Conservation (phyloP, 192 early-diverging fungal species). For the Dispira simplex region DNA sequence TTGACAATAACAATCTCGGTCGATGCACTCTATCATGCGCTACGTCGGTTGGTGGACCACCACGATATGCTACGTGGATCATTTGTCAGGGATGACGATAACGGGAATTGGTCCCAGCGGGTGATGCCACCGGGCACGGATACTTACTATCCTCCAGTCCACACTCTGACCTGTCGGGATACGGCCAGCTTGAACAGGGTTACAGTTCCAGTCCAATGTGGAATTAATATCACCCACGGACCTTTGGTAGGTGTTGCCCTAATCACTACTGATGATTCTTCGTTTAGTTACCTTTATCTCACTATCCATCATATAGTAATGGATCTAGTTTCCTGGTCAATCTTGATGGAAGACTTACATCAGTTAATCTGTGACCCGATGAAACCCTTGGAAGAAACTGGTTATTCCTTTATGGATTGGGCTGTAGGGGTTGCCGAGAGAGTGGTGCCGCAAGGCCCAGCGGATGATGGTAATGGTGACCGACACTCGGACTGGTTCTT, state of each 20-base stretch:
- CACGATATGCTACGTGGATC: no score
- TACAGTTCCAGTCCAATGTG: background rate
- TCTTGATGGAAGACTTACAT: slow-evolving; percentile 17
- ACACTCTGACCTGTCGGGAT: background rate
- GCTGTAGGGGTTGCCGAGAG: background rate
- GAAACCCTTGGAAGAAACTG: slow-evolving; percentile 10
- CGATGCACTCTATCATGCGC: no score
- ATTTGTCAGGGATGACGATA: no score
- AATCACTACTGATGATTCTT: slow-evolving; percentile 9
- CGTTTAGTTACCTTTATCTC: slow-evolving; percentile 11
- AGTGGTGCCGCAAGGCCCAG: background rate
- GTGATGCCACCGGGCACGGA: background rate
- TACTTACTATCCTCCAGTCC: background rate
- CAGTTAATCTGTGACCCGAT: slow-evolving; percentile 5
- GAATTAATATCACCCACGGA: background rate
- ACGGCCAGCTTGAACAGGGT: background rate
- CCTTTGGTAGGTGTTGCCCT: background rate
- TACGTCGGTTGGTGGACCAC: no score
- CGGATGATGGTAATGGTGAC: background rate
- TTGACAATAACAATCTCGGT: no score
- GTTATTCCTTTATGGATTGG: slow-evolving; percentile 14
- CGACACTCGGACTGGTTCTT: background rate
- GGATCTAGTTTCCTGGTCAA: slow-evolving; percentile 18
- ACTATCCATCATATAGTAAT: slow-evolving; percentile 18
- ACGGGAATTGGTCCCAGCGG: no score